Percentiles rank a stretch among this genome's conserved stretches.
These are phyloP conservation scores for Artemisia annua DNA, from an alignment of 129 eudicot genomes.

Conservation along the genomic window DNA sequence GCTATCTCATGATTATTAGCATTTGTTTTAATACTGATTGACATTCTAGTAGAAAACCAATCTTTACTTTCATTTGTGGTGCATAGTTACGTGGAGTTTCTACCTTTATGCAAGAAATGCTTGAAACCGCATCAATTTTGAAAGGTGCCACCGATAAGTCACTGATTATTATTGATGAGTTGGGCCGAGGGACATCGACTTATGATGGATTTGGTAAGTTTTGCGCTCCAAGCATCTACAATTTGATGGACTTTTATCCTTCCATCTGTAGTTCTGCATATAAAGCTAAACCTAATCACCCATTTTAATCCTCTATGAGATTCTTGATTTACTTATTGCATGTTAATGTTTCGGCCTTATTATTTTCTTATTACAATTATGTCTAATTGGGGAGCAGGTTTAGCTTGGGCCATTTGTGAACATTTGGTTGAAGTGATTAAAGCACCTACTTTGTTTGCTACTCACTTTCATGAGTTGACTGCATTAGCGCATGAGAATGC, in stretches of 20 bases:
- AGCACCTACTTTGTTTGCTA: constrained; percentile 96
- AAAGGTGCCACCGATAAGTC: constrained; percentile 97
- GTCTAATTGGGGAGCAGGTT: constrained; percentile 52
- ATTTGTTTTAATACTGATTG: too few relatives aligned
- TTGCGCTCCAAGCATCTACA: neutral
- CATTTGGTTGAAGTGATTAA: constrained; percentile 86
- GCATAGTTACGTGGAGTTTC: constrained; percentile 92
- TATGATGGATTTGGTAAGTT: constrained; percentile 98
- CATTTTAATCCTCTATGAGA: neutral
- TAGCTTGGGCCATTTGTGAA: constrained; percentile 99
- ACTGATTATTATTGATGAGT: constrained; percentile 81
- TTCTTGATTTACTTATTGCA: neutral
- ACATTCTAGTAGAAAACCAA: too few relatives aligned
- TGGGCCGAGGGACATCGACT: constrained; percentile 99
- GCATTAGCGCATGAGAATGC: constrained; percentile 70
- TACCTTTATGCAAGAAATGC: constrained; percentile 99
- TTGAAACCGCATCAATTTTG: constrained; percentile 95
- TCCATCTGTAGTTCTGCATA: neutral
- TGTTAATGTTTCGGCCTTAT: neutral
- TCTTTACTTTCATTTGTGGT: constrained; percentile 12
- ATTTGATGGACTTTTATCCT: neutral
- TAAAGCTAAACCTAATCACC: neutral
- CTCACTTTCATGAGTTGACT: constrained; percentile 99
- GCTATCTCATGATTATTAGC: too few relatives aligned
- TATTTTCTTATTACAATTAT: neutral